Percentiles rank a stretch among this genome's conserved stretches.
These are phyloP conservation scores for Asparagopsis taxiformis DNA, from an alignment of 31 red algal species.

Conservation along the genomic window DNA sequence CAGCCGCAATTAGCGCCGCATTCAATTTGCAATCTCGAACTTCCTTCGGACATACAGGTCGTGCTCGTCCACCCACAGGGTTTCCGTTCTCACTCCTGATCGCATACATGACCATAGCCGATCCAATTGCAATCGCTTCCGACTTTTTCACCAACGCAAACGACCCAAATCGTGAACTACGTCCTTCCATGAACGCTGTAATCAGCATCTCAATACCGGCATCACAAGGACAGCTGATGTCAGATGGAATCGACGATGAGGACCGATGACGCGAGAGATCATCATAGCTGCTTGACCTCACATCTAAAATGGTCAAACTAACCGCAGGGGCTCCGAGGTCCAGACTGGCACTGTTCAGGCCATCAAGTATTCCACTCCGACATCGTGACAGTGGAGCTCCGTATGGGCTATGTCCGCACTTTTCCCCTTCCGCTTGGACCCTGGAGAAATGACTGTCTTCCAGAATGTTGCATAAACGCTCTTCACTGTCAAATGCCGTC, in stretches of 20 bases:
- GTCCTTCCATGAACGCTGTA: slow-evolving; percentile 66
- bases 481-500: slow-evolving; percentile 59
- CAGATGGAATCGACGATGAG: not conserved
- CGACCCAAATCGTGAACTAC: slow-evolving; percentile 60
- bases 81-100: slow-evolving; percentile 36
- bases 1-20: slow-evolving; percentile 70
- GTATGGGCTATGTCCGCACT: slow-evolving; percentile 41
- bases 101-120: slow-evolving; percentile 48
- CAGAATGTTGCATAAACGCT: slow-evolving; percentile 55
- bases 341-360: not conserved
- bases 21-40: slow-evolving; percentile 71
- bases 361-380: not conserved
- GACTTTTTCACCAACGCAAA: slow-evolving; percentile 70
- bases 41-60: slow-evolving; percentile 67
- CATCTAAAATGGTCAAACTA: not conserved
- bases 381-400: slow-evolving; percentile 27
- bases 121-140: slow-evolving; percentile 75
- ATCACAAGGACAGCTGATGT: slow-evolving; percentile 69
- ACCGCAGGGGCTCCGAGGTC: not conserved
- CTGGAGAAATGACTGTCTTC: slow-evolving; percentile 19
- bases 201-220: slow-evolving; percentile 67
- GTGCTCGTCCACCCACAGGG: slow-evolving; percentile 42
- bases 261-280: not conserved
- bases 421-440: slow-evolving; percentile 3
- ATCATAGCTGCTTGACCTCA: not conserved